These are phyloP conservation scores for Sarocladiaceae sp. DNA, from an alignment of 2,329 filamentous ascomycete genomes.

Conservation along the genomic window DNA sequence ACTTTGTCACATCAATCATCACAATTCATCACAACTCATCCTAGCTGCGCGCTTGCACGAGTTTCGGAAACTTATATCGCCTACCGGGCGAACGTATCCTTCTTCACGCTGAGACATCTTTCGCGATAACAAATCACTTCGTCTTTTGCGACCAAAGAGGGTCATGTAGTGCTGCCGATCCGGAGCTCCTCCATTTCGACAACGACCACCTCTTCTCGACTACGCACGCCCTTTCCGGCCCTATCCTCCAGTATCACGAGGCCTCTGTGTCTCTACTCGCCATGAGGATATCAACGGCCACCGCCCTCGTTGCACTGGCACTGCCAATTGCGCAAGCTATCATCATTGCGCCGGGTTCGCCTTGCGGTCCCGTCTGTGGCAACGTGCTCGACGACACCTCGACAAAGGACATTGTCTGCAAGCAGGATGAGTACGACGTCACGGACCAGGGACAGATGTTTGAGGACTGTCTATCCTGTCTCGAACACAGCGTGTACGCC, in stretches of 20 bases:
- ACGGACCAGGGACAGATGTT: conserved; percentile 41
- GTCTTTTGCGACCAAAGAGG: neutral
- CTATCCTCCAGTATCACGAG: neutral
- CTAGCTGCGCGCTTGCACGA: too few relatives aligned
- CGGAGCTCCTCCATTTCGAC: neutral
- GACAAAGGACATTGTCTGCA: conserved; percentile 41
- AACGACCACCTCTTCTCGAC: neutral
- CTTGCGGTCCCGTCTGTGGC: conserved; percentile 45
- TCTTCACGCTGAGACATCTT: too few relatives aligned
- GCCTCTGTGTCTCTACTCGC: conserved; percentile 7
- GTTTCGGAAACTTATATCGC: too few relatives aligned
- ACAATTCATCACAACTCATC: too few relatives aligned
- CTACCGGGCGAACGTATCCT: too few relatives aligned
- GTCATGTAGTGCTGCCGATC: conserved; percentile 4
- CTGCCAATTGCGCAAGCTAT: conserved; percentile 24
- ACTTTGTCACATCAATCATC: too few relatives aligned
- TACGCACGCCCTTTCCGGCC: neutral
- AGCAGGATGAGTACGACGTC: conserved; percentile 29
- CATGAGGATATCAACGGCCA: conserved; percentile 14
- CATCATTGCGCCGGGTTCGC: conserved; percentile 39
- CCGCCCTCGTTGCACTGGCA: conserved; percentile 14
- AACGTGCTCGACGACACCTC: conserved; percentile 44
- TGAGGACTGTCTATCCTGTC: conserved; percentile 45
- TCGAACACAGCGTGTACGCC: conserved; percentile 41
- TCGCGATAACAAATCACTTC: too few relatives aligned